Conservation (phyloP, 768 basidiomycete genomes). For the Solioccasus polychromus region DNA sequence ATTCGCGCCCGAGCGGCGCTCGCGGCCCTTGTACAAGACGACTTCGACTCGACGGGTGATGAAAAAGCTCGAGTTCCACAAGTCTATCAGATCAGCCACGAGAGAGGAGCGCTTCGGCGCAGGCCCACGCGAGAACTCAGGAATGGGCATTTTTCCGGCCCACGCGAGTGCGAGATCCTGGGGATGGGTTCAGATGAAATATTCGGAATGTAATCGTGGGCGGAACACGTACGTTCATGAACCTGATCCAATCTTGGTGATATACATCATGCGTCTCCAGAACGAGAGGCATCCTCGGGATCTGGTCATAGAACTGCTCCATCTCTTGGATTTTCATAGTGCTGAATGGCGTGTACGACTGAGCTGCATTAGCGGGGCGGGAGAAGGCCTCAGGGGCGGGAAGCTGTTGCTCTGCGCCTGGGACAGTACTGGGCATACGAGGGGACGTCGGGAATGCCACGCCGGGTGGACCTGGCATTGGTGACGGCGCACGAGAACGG, state of each 20-base stretch:
- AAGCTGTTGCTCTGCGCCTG: slow-evolving; percentile 39
- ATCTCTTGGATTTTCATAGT: slow-evolving; percentile 72
- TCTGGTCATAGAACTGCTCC: slow-evolving; percentile 65
- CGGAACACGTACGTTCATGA: slow-evolving; percentile 59
- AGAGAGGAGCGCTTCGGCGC: slow-evolving; percentile 57
- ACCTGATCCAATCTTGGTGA: slow-evolving; percentile 75
- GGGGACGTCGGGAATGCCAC: slow-evolving; percentile 28
- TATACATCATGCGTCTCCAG: slow-evolving; percentile 76
- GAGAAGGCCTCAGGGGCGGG: slow-evolving; percentile 70
- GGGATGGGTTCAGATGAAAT: neutral
- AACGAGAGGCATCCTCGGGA: slow-evolving; percentile 71
- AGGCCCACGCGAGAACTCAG: slow-evolving; percentile 45
- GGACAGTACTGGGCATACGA: slow-evolving; percentile 20
- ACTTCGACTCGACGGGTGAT: slow-evolving; percentile 71
- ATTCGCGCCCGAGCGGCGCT: slow-evolving; percentile 67
- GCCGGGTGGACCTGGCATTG: slow-evolving; percentile 45
- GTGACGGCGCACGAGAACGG: slow-evolving; percentile 47
- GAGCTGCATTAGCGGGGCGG: slow-evolving; percentile 65
- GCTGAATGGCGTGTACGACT: slow-evolving; percentile 67
- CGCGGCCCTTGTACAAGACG: slow-evolving; percentile 75
- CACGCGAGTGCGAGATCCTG: slow-evolving; percentile 76
- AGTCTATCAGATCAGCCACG: slow-evolving; percentile 67
- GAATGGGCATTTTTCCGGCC: slow-evolving; percentile 71
- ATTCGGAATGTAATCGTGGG: neutral
- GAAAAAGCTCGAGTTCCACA: slow-evolving; percentile 83